Percentiles rank a stretch among this genome's conserved stretches.
phyloP scores from a whole-genome alignment of 495 filamentous ascomycete species.

The Neurospora pannonica region DNA sequence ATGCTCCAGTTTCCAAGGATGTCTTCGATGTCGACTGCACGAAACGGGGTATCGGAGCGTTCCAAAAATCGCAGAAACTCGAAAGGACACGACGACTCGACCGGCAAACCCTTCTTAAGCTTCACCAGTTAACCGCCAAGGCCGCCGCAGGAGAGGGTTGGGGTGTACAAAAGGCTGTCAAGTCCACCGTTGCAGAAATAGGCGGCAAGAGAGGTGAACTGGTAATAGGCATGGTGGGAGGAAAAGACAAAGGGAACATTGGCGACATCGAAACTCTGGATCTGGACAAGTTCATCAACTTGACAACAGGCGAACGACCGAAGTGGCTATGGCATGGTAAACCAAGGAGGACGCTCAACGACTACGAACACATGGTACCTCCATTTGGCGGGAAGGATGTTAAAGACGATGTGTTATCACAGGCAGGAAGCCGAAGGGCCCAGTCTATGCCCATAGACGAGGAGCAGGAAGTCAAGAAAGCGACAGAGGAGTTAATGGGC shows the following conservation, averaged over 20 bases:
- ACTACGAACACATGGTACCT: constrained; percentile 39
- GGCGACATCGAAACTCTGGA: constrained; percentile 87
- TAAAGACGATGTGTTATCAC: constrained; percentile 14
- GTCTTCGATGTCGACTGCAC: constrained; percentile 75
- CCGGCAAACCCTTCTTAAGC: constrained; percentile 66
- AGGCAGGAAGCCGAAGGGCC: constrained; percentile 42
- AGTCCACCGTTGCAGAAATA: constrained; percentile 88
- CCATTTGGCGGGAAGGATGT: constrained; percentile 54
- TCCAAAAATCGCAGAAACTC: constrained; percentile 84
- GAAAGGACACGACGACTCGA: constrained; percentile 69
- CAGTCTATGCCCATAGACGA: constrained; percentile 40
- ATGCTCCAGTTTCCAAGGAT: constrained; percentile 82
- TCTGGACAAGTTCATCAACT: constrained; percentile 69
- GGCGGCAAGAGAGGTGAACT: constrained; percentile 93
- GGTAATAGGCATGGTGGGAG: constrained; percentile 87
- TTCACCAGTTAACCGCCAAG: constrained; percentile 78
- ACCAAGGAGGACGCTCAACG: constrained; percentile 44
- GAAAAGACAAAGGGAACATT: constrained; percentile 77
- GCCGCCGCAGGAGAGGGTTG: constrained; percentile 66
- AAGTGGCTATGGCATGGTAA: constrained; percentile 97
- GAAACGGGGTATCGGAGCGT: constrained; percentile 74
- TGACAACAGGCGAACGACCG: constrained; percentile 66
- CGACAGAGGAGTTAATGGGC: constrained; percentile 29
- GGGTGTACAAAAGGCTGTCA: constrained; percentile 80
- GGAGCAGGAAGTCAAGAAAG: constrained; percentile 27